Base-by-base conservation (phyloP, 1,284 basidiomycete species). In the Apiotrichum mycotoxinovorans region DNA sequence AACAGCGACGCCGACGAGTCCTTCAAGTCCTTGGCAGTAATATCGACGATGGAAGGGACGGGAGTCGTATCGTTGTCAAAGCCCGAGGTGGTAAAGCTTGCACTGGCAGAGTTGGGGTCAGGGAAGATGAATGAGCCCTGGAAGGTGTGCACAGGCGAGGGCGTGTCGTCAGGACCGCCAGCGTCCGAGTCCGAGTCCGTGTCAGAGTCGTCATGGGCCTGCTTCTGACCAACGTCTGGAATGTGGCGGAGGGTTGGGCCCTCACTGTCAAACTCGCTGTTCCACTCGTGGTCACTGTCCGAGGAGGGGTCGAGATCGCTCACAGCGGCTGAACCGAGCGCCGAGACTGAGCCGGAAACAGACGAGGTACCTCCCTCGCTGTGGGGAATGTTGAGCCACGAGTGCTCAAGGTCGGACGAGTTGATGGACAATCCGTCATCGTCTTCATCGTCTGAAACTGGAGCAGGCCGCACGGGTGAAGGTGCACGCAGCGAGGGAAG, bases 111-210 rank as follows among this genome's bases (percentile, higher is more conserved):
- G 44, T 47, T 56, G 5, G 60, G 60, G 50, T 62, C 60, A 20
- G 60, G 60, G 49, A 62, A 62, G 54, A 62, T 59, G 52, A 56
- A 58, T 7, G 54, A 54, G 22, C 52, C 52, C 41, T 58, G 52
- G 49, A 62, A 62, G 20, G 43, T 44, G 47, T 46, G 35, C 14
- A 34, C n/a, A 18, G 25, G 30, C 14, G 55, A 47, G 1, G 52
- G 33, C 2, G 52, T 27, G 20, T 44, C 23, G 37, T 55, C 43
- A 1, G 25, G 15, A 5, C 51, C 54, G 35, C 34, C 47, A 15
- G n/a, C n/a, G n/a, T 41, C 40, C 20, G 15, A 51, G 34, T 41
- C 40, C 20, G 15, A 51, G 34, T 43, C 38, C n/a, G 40, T 22
- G 38, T 45, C 41, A n/a, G 46, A 50, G 26, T 51, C 42, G 25